Conservation (phyloP, 805 yeast genomes). For the Torulaspora delbrueckii region DNA sequence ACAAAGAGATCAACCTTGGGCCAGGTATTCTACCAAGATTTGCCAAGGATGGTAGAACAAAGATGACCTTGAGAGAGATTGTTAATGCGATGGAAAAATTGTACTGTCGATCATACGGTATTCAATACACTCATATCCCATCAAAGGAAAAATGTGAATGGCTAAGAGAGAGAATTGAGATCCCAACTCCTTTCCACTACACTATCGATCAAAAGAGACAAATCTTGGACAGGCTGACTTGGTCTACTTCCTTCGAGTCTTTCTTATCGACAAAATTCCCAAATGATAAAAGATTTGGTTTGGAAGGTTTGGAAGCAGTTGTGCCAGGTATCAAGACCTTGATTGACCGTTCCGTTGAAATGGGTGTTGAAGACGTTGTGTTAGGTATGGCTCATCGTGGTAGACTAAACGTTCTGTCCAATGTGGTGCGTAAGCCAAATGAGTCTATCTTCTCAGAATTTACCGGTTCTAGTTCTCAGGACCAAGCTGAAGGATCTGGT, state of each 20-base stretch:
- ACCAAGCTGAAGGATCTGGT: constrained; percentile 83
- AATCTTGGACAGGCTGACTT: constrained; percentile 90
- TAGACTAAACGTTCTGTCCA: constrained; percentile 93
- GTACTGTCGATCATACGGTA: constrained; percentile 86
- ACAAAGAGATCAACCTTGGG: constrained; percentile 81
- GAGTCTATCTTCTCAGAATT: constrained; percentile 97
- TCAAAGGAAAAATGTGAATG: constrained; percentile 95
- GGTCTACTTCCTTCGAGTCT: constrained; percentile 93
- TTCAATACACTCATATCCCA: constrained; percentile 95
- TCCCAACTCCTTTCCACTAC: constrained; percentile 80
- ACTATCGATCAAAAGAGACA: constrained; percentile 89
- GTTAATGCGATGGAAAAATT: constrained; percentile 71
- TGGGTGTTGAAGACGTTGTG: constrained; percentile 92
- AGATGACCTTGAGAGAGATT: constrained; percentile 73
- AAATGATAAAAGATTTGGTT: constrained; percentile 96
- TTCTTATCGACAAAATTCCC: constrained; percentile 95
- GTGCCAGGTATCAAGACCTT: constrained; percentile 96
- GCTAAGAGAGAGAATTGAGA: constrained; percentile 95
- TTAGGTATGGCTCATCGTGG: constrained; percentile 99
- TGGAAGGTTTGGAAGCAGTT: constrained; percentile 96
- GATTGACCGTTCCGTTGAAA: constrained; percentile 87
- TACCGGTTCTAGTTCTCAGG: constrained; percentile 81
- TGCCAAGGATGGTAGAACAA: constrained; percentile 52
- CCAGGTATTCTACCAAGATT: constrained; percentile 97
- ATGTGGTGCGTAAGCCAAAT: constrained; percentile 97